Conservation (phyloP, 1,284 basidiomycete genomes). For the Irpex sp. region DNA sequence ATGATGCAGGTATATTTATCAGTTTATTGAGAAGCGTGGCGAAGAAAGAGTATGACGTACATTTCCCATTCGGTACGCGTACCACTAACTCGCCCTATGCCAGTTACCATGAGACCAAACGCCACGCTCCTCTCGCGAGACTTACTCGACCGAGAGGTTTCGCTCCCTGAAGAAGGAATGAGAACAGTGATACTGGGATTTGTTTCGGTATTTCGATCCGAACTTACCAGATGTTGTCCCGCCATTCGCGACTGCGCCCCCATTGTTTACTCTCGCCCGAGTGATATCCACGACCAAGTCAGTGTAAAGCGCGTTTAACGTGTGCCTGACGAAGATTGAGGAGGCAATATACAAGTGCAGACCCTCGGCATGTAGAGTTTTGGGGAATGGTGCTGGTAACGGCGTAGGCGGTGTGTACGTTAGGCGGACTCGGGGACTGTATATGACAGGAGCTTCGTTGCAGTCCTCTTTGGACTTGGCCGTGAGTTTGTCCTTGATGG, state of each 20-base stretch:
- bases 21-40: not conserved
- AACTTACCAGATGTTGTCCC: not conserved
- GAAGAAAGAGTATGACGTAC: conserved; percentile 33
- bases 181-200: not conserved
- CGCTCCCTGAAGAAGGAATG: not conserved
- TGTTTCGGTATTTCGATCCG: no score
- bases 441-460: conserved; percentile 22
- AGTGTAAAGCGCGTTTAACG: conserved; percentile 67
- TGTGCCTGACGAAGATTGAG: conserved; percentile 62
- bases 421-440: conserved; percentile 27
- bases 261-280: conserved; percentile 25
- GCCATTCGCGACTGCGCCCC: not conserved
- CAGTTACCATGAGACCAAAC: conserved; percentile 46
- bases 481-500: not conserved
- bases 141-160: not conserved
- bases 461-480: not conserved
- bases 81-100: conserved; percentile 51
- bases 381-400: conserved; percentile 64
- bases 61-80: conserved; percentile 55
- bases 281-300: conserved; percentile 53
- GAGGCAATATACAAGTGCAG: conserved; percentile 66
- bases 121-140: conserved; percentile 40
- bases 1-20: conserved; percentile 1
- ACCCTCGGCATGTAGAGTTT: conserved; percentile 64
- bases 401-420: conserved; percentile 59